phyloP scores from a whole-genome alignment of 805 yeast genomes.

The Zygosaccharomyces gambellarensis region DNA sequence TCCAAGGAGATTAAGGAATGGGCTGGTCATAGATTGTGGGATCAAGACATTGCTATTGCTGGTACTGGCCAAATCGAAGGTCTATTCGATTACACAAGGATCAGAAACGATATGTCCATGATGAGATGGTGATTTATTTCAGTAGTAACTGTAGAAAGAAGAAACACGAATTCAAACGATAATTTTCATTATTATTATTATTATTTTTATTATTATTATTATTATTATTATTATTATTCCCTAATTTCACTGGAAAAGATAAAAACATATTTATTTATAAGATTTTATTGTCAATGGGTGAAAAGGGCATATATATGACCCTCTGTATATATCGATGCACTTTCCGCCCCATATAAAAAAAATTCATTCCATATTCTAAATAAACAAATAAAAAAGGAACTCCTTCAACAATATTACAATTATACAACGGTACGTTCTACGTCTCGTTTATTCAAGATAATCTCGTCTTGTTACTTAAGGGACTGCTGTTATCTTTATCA shows the following conservation, averaged over 20 bases:
- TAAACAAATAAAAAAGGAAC: slow-evolving; percentile 1
- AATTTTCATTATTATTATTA: neutral
- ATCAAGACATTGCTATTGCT: slow-evolving; percentile 76
- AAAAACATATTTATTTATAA: slow-evolving; percentile 5
- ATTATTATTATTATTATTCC: neutral
- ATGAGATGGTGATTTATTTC: slow-evolving; percentile 59
- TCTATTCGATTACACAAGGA: slow-evolving; percentile 76
- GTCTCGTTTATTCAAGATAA: neutral
- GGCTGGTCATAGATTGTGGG: slow-evolving; percentile 77
- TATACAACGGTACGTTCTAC: neutral
- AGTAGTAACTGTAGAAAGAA: neutral
- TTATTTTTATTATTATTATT: neutral
- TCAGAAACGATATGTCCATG: slow-evolving; percentile 86
- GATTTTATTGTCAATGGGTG: slow-evolving; percentile 3
- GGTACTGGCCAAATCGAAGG: slow-evolving; percentile 86
- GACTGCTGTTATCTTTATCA: slow-evolving; percentile 13
- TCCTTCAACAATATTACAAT: neutral
- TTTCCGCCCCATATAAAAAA: slow-evolving; percentile 10
- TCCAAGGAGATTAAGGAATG: slow-evolving; percentile 58
- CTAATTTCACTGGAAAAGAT: slow-evolving; percentile 4
- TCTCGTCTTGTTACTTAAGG: slow-evolving; percentile 15
- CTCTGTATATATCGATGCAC: slow-evolving; percentile 11
- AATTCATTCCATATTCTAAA: slow-evolving; percentile 13
- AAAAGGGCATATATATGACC: slow-evolving; percentile 7
- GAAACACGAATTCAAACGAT: slow-evolving; percentile 1